Base-by-base conservation (phyloP, 805 yeast genomes). In the Clavispora fructus region DNA sequence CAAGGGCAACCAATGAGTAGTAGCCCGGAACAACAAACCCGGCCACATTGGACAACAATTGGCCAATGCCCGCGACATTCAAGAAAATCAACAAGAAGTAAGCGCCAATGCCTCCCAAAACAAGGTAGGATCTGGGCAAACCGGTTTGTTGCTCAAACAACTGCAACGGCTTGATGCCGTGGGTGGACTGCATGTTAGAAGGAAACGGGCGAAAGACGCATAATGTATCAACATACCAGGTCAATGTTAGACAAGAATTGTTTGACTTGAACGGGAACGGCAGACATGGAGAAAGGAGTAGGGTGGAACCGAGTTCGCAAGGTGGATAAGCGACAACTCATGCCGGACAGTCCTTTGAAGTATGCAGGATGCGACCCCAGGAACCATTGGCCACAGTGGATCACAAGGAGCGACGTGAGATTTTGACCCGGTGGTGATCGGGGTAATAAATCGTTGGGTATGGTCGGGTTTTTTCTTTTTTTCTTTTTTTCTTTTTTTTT, bases 11-110 rank as follows among this genome's bases (percentile, higher is more conserved):
- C 51, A 94, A 74, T 8, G 98, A 92, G 62, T 77, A 82, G 73
- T 91, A 92, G 44, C 94, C 92, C 40, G 99, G 99, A 51, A 90
- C 65, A 35, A 80, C 88, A 56, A 94, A 87, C 1, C 97, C 96
- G 14, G 95, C 95, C 58, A 92, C 70, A 74, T 94, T 94, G 54
- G 97, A 86, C 56, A 94, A 77, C 60, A 94, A 80, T 73, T 91
- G 95, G 51, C 99, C 99, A 59, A 94, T 74, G 27, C 97, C 98
- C 52, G 96, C 98, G 57, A 91, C 73, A 71, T 94, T 95, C 60
- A 91, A 72, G 69, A 92, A 89, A 48, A 91, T 82, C 58, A 92
- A 65, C 37, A 91, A 68, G 54, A 91, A 74, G 72, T 94, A 94
- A 41, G 80, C 60, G 6, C 66, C 82, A 31, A 72, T 83, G 26